Evolutionary conservation across 2,329 filamentous ascomycete species (phyloP).

Genomic region (Hypoxylon sp.): DNA sequence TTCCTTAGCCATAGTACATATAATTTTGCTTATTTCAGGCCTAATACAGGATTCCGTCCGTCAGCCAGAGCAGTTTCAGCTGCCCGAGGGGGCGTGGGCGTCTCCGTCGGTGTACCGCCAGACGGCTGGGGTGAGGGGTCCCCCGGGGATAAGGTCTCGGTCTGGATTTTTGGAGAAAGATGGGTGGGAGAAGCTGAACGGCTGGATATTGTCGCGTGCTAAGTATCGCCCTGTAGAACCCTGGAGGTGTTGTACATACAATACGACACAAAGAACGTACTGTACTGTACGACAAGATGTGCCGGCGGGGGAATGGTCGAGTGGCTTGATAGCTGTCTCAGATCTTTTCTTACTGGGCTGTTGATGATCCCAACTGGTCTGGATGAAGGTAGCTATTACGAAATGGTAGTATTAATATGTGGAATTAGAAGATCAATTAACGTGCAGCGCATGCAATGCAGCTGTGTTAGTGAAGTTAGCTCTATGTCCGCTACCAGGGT

Average conservation of each 20-base stretch:
- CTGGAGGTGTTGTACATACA: constrained; percentile 37
- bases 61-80: constrained; percentile 41
- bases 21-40: constrained; percentile 42
- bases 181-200: constrained; percentile 11
- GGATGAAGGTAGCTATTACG: constrained; percentile 36
- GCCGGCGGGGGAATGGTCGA: constrained; percentile 38
- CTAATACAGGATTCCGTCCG: constrained; percentile 32
- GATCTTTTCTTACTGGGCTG: constrained; percentile 32
- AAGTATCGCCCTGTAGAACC: constrained; percentile 31
- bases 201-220: constrained; percentile 29
- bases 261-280: constrained; percentile 26
- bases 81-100: constrained; percentile 38
- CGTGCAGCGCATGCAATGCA: constrained; percentile 44
- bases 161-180: constrained; percentile 30
- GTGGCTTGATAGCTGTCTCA: constrained; percentile 43
- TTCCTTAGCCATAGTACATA: constrained; percentile 57
- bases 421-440: constrained; percentile 39
- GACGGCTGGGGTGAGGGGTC: constrained; percentile 30
- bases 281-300: constrained; percentile 30
- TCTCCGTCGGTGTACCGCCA: constrained; percentile 40
- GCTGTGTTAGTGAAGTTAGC: constrained; percentile 24
- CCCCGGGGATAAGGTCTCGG: constrained; percentile 41
- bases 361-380: constrained; percentile 33
- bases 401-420: constrained; percentile 40
- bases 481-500: constrained; percentile 13